A percentile compares a stretch with the other conserved stretches of the same genome.
Conservation (phyloP, 1,284 basidiomycete genomes). For the Austroboletus niveus region DNA sequence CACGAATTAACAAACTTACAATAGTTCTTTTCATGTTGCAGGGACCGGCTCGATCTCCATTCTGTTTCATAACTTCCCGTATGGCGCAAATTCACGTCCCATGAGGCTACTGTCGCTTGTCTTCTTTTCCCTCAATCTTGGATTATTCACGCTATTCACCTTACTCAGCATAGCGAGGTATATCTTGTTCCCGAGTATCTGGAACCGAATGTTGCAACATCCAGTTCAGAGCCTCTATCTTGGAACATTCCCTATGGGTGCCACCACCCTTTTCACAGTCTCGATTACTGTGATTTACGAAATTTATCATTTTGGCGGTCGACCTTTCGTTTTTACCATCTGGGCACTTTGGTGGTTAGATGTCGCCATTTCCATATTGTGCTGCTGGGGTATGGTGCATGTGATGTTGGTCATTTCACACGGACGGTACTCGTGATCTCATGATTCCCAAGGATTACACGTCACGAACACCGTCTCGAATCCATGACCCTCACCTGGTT, state of each 20-base stretch:
- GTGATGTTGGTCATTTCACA: constrained; percentile 48
- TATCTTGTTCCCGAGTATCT: constrained; percentile 53
- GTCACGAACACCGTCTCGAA: constrained; percentile 57
- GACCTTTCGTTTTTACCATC: constrained; percentile 55
- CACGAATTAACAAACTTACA: background rate
- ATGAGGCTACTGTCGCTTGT: constrained; percentile 47
- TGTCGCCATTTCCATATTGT: constrained; percentile 52
- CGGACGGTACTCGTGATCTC: background rate
- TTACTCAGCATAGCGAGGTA: constrained; percentile 51
- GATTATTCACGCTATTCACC: constrained; percentile 60
- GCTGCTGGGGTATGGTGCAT: constrained; percentile 65
- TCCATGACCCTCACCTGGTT: constrained; percentile 64
- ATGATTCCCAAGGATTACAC: constrained; percentile 48
- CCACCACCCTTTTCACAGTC: constrained; percentile 60
- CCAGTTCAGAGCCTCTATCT: constrained; percentile 66
- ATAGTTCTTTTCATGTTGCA: constrained; percentile 19
- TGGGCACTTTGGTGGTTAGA: constrained; percentile 79
- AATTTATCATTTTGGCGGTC: constrained; percentile 50
- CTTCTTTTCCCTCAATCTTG: constrained; percentile 68
- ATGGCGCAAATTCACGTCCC: constrained; percentile 38
- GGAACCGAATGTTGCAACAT: constrained; percentile 55
- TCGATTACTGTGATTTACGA: constrained; percentile 44
- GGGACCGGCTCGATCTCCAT: constrained; percentile 57
- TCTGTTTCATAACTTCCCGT: constrained; percentile 55
- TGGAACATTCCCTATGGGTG: constrained; percentile 71